Evolutionary conservation across 2,329 filamentous ascomycete species (phyloP).

Genomic region (Cadophora sp.): DNA sequence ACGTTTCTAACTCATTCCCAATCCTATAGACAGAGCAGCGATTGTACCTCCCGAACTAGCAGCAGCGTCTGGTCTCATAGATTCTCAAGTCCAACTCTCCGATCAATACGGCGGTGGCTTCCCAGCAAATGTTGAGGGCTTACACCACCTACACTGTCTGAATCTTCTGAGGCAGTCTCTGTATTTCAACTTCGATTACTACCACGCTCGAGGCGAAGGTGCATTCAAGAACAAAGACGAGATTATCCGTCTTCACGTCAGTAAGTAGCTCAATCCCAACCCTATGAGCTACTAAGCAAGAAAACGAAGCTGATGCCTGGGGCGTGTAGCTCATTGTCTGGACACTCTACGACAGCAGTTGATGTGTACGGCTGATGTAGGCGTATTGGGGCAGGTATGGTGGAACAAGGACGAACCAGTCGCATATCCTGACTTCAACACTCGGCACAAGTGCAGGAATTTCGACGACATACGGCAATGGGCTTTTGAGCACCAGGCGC

Average conservation of each 20-base stretch:
- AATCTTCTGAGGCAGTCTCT: conserved; percentile 58
- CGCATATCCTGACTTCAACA: conserved; percentile 59
- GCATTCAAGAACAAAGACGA: conserved; percentile 55
- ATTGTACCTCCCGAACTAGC: conserved; percentile 51
- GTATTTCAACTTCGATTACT: conserved; percentile 59
- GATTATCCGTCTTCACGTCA: conserved; percentile 56
- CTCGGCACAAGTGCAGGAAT: conserved; percentile 57
- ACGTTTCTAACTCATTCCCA: background rate
- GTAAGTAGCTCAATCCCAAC: conserved; percentile 46
- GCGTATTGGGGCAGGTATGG: conserved; percentile 61
- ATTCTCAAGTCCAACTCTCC: conserved; percentile 56
- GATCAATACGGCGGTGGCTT: conserved; percentile 58
- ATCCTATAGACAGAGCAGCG: conserved; percentile 47
- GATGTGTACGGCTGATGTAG: conserved; percentile 59
- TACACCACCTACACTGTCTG: conserved; percentile 58
- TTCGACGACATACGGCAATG: conserved; percentile 57
- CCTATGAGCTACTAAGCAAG: too few relatives aligned
- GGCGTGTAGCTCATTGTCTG: conserved; percentile 55
- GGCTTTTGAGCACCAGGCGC: conserved; percentile 54
- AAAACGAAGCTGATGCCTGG: background rate
- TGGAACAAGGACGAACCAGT: conserved; percentile 48
- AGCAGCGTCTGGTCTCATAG: conserved; percentile 50
- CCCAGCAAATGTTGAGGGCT: conserved; percentile 52
- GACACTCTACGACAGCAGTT: conserved; percentile 60
- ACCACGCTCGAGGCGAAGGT: conserved; percentile 50